phyloP scores from a whole-genome alignment of 1,284 basidiomycete genomes.

The Athelia sp. region DNA sequence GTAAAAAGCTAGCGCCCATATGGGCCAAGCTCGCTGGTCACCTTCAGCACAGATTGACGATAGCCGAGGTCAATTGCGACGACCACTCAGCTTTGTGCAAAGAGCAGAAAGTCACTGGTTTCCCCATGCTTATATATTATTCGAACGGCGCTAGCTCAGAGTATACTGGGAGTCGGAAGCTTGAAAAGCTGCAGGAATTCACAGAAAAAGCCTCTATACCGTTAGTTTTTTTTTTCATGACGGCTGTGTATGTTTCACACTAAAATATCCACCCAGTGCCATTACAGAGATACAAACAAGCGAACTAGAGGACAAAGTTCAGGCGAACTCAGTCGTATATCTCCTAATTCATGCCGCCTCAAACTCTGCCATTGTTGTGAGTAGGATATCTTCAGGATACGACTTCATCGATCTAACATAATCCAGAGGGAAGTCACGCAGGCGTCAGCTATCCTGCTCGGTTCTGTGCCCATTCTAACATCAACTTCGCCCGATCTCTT shows the following conservation, averaged over 20 bases:
- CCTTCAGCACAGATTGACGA: slow-evolving; percentile 64
- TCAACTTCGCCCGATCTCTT: slow-evolving; percentile 45
- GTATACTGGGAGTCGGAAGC: slow-evolving; percentile 63
- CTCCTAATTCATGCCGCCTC: slow-evolving; percentile 60
- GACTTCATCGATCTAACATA: not conserved
- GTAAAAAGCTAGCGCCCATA: slow-evolving; percentile 81
- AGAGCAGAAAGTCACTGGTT: slow-evolving; percentile 64
- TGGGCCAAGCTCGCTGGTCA: slow-evolving; percentile 71
- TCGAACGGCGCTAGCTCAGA: slow-evolving; percentile 51
- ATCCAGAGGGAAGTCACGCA: slow-evolving; percentile 39
- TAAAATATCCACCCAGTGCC: slow-evolving; percentile 24
- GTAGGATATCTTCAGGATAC: slow-evolving; percentile 13
- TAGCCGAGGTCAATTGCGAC: slow-evolving; percentile 88
- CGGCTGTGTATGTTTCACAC: not conserved
- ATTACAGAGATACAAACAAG: slow-evolving; percentile 41
- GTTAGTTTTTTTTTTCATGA: slow-evolving; percentile 38
- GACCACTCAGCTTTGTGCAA: slow-evolving; percentile 62
- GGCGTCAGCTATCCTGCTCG: slow-evolving; percentile 10
- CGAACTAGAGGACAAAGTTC: slow-evolving; percentile 47
- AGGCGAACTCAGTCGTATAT: slow-evolving; percentile 64
- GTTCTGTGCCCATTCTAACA: slow-evolving; percentile 11
- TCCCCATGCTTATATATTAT: slow-evolving; percentile 76
- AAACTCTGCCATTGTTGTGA: slow-evolving; percentile 38
- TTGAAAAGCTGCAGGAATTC: slow-evolving; percentile 68
- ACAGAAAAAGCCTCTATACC: slow-evolving; percentile 62